These are phyloP conservation scores for Cytospora leucostoma DNA, from an alignment of 2,329 filamentous ascomycete genomes.

Conservation along the genomic window DNA sequence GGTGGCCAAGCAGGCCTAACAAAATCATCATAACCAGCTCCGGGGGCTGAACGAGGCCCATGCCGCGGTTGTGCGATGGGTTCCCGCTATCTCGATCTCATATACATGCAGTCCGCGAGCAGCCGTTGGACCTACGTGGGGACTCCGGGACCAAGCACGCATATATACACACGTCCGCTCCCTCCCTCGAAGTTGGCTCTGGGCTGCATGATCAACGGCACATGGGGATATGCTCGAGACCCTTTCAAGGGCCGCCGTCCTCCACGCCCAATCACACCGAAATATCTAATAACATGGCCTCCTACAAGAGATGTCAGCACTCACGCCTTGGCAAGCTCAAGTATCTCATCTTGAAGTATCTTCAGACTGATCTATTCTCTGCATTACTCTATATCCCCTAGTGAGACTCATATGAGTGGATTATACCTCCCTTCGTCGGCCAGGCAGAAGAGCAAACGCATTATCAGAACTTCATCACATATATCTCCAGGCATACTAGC, in stretches of 20 bases:
- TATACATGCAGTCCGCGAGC: neutral
- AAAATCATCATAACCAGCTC: constrained; percentile 5
- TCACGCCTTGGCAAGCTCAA: constrained; percentile 19
- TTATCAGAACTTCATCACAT: constrained; percentile 3
- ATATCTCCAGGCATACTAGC: constrained; percentile 2
- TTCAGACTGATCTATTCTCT: constrained; percentile 13
- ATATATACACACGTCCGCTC: constrained; percentile 9
- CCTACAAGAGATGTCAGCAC: neutral
- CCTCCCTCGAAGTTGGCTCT: neutral
- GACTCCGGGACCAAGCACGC: constrained; percentile 6
- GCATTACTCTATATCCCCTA: constrained; percentile 23
- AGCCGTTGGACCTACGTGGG: constrained; percentile 11
- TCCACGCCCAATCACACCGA: neutral
- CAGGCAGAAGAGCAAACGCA: neutral
- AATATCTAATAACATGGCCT: neutral
- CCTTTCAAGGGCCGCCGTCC: neutral
- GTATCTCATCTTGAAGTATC: constrained; percentile 3
- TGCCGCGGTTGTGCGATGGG: constrained; percentile 13
- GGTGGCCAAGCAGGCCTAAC: neutral
- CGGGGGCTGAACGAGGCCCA: constrained; percentile 12
- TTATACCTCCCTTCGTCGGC: neutral
- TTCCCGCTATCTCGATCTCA: neutral
- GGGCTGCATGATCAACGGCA: neutral
- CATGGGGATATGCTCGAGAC: neutral
- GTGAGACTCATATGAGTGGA: neutral